Percentiles rank a stretch among this genome's conserved stretches.
These are phyloP conservation scores for Teratosphaeria zuluensis DNA, from an alignment of 2,329 filamentous ascomycete genomes.

Conservation along the genomic window DNA sequence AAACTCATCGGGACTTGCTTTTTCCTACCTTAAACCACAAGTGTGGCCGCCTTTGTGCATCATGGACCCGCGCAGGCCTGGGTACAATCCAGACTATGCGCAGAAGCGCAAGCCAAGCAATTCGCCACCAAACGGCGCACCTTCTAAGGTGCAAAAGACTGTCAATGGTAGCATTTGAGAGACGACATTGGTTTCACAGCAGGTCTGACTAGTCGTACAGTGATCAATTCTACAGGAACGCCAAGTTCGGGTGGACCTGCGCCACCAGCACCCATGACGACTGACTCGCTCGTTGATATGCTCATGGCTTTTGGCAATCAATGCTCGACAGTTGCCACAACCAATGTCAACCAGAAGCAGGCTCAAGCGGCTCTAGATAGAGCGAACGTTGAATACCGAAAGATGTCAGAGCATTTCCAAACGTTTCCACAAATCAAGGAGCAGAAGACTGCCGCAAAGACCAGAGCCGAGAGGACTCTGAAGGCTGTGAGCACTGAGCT, in stretches of 20 bases:
- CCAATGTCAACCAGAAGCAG: background rate
- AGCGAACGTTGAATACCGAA: slow-evolving; percentile 1
- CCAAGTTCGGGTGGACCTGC: background rate
- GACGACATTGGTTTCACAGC: background rate
- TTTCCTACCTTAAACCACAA: background rate
- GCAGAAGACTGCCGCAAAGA: slow-evolving; percentile 2
- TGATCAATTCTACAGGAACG: background rate
- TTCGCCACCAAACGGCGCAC: slow-evolving; percentile 3
- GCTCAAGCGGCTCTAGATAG: background rate
- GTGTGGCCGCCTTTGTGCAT: background rate
- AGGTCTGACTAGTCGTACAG: background rate
- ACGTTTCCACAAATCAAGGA: slow-evolving; percentile 5
- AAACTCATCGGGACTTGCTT: background rate
- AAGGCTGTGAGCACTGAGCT: background rate
- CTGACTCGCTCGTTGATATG: background rate
- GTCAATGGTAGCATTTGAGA: background rate
- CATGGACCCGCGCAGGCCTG: slow-evolving; percentile 4
- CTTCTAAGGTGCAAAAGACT: slow-evolving; percentile 1
- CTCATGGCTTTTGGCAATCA: slow-evolving; percentile 3
- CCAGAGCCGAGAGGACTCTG: background rate
- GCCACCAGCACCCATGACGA: background rate
- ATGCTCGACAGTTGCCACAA: background rate
- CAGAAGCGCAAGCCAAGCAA: slow-evolving; percentile 5
- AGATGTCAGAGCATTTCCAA: slow-evolving; percentile 1
- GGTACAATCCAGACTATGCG: background rate